phyloP scores from a whole-genome alignment of 2,329 filamentous ascomycete genomes.

The Plenodomus tracheiphilus region DNA sequence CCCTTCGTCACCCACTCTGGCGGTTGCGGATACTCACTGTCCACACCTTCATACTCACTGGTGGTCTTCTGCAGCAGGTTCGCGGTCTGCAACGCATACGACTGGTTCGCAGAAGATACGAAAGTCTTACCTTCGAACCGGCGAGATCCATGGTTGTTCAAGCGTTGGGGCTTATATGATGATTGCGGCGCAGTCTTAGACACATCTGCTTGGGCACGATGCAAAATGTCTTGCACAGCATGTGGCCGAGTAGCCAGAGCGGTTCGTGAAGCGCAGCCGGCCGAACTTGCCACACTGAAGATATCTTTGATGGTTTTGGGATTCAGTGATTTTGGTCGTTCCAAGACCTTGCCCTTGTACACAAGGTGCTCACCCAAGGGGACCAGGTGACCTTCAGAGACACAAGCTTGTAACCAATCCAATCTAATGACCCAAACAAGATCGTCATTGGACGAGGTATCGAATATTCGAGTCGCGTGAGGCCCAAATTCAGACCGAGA shows the following conservation, averaged over 20 bases:
- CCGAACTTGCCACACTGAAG: constrained; percentile 10
- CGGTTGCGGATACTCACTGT: constrained; percentile 61
- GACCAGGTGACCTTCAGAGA: constrained; percentile 47
- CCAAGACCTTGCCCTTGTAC: constrained; percentile 53
- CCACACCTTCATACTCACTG: constrained; percentile 70
- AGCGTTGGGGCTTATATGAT: constrained; percentile 15
- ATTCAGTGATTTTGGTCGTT: constrained; percentile 37
- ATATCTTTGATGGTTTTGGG: constrained; percentile 22
- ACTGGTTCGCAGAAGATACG: constrained; percentile 23
- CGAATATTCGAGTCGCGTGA: constrained; percentile 17
- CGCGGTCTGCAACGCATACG: constrained; percentile 22
- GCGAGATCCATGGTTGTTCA: constrained; percentile 24
- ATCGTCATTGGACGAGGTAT: constrained; percentile 22
- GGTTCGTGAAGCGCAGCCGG: constrained; percentile 20
- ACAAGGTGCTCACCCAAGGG: constrained; percentile 55
- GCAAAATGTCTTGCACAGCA: constrained; percentile 48
- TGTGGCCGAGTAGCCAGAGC: constrained; percentile 23
- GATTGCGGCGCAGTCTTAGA: constrained; percentile 16
- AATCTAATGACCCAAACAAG: constrained; percentile 56
- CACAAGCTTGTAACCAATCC: constrained; percentile 58
- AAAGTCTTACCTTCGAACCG: constrained; percentile 41
- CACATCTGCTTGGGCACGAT: constrained; percentile 58
- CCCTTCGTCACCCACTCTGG: constrained; percentile 70
- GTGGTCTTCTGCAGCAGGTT: constrained; percentile 70
- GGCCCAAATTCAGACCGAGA: constrained; percentile 4